Conservation (phyloP, 352 stramenopile genomes). For the Elongisporangium undulatum region DNA sequence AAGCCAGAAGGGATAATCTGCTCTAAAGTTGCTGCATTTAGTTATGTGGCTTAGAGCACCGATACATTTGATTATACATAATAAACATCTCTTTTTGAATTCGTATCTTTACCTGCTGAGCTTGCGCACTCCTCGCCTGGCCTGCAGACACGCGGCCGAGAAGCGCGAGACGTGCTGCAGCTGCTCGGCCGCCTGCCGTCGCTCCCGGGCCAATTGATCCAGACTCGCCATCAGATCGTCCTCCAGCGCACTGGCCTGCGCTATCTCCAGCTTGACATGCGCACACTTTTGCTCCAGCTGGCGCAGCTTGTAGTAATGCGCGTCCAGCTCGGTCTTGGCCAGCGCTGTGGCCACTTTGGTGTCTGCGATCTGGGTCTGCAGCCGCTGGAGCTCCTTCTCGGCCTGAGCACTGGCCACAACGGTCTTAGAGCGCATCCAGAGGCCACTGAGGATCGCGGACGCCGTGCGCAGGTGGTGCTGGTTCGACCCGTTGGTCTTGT, state of each 20-base stretch:
- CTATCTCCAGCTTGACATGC: constrained; percentile 59
- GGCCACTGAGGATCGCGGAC: constrained; percentile 10
- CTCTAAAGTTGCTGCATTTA: too few relatives aligned
- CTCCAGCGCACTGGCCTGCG: constrained; percentile 51
- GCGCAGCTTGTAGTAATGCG: constrained; percentile 52
- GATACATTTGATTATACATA: too few relatives aligned
- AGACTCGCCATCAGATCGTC: constrained; percentile 58
- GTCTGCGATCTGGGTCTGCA: constrained; percentile 64
- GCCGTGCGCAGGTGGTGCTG: constrained; percentile 11
- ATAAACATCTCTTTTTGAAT: too few relatives aligned
- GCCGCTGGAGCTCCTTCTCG: constrained; percentile 53
- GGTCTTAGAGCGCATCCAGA: constrained; percentile 6
- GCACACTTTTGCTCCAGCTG: constrained; percentile 58
- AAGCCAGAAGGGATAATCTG: too few relatives aligned
- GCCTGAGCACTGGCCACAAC: constrained; percentile 16
- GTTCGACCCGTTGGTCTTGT: constrained; percentile 17
- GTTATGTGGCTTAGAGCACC: too few relatives aligned
- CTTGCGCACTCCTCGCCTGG: not conserved
- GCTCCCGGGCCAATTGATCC: constrained; percentile 39
- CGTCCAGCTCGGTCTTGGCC: constrained; percentile 53
- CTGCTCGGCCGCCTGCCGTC: constrained; percentile 39
- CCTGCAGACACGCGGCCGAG: constrained; percentile 15
- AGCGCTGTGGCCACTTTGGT: constrained; percentile 54
- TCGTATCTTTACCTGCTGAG: constrained; percentile 1
- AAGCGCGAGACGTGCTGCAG: constrained; percentile 59